phyloP scores from a whole-genome alignment of 176 grass and related monocot species.

The Musa itinerans region DNA sequence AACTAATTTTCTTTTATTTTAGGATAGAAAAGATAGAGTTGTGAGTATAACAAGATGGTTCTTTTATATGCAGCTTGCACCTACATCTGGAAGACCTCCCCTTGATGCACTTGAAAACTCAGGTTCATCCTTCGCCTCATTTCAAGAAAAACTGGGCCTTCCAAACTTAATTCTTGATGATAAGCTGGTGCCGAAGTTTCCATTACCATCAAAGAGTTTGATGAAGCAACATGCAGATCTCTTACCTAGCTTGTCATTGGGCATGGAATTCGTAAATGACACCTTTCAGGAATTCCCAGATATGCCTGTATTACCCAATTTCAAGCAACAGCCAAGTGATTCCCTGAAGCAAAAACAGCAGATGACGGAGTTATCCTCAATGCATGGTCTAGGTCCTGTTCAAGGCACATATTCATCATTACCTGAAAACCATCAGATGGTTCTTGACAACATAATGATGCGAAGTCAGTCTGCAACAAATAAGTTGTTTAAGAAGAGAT shows the following conservation, averaged over 20 bases:
- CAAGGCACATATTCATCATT: constrained; percentile 55
- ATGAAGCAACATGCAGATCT: constrained; percentile 55
- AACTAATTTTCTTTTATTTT: constrained; percentile 10
- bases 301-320: constrained; percentile 49
- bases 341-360: constrained; percentile 58
- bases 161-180: constrained; percentile 60
- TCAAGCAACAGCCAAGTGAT: constrained; percentile 44
- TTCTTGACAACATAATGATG: constrained; percentile 87
- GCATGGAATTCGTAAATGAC: constrained; percentile 41
- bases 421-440: constrained; percentile 88
- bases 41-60: background rate
- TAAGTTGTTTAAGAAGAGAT: constrained; percentile 75
- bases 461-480: constrained; percentile 58
- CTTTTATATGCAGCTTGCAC: constrained; percentile 27
- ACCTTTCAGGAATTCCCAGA: constrained; percentile 45
- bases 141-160: constrained; percentile 84
- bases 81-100: constrained; percentile 29
- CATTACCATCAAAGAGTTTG: constrained; percentile 40
- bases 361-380: constrained; percentile 55
- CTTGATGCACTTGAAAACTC: constrained; percentile 45
- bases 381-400: constrained; percentile 47
- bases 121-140: constrained; percentile 54
- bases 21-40: background rate
- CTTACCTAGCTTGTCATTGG: constrained; percentile 49
- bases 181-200: constrained; percentile 14